A percentile compares a stretch with the other conserved stretches of the same genome.
Evolutionary conservation across 2,329 filamentous ascomycete genomes (phyloP).

Genomic region (Blumeriella jaapii): DNA sequence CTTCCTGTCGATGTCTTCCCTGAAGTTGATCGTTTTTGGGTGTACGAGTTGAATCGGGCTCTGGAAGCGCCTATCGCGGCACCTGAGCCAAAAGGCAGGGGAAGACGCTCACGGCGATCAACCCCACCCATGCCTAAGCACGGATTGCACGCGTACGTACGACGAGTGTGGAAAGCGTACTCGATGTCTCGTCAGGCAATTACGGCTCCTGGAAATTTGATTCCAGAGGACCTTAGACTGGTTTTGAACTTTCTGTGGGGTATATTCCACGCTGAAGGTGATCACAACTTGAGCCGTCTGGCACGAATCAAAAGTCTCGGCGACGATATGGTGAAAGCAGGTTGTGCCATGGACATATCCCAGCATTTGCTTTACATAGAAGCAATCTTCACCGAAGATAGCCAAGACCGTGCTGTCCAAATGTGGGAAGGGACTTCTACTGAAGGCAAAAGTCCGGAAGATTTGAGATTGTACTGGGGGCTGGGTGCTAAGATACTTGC

Average conservation of each 20-base stretch:
- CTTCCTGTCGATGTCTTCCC: constrained; percentile 5
- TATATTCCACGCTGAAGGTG: constrained; percentile 35
- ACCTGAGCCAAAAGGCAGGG: neutral
- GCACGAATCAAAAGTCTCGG: constrained; percentile 49
- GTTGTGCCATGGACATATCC: constrained; percentile 39
- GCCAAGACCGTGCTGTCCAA: constrained; percentile 30
- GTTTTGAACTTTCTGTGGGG: constrained; percentile 59
- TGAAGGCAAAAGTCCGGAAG: neutral
- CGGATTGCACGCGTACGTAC: neutral
- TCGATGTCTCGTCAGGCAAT: constrained; percentile 36
- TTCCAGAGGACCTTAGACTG: constrained; percentile 36
- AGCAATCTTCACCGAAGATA: constrained; percentile 52
- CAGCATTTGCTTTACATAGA: constrained; percentile 60
- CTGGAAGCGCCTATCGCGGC: neutral
- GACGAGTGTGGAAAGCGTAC: constrained; percentile 38
- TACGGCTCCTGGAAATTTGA: constrained; percentile 32
- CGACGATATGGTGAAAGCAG: constrained; percentile 53
- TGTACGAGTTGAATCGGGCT: constrained; percentile 1
- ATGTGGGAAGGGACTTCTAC: constrained; percentile 25
- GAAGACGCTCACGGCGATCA: neutral
- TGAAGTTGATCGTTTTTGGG: neutral
- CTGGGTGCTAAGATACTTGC: constrained; percentile 56
- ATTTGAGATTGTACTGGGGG: constrained; percentile 51
- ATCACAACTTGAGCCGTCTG: constrained; percentile 43
- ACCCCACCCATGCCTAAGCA: neutral